Evolutionary conservation across 192 early-diverging fungal genomes (phyloP), one percentile per base, ranked within the genome.

Genomic region (Gryganskiella cystojenkinii): DNA sequence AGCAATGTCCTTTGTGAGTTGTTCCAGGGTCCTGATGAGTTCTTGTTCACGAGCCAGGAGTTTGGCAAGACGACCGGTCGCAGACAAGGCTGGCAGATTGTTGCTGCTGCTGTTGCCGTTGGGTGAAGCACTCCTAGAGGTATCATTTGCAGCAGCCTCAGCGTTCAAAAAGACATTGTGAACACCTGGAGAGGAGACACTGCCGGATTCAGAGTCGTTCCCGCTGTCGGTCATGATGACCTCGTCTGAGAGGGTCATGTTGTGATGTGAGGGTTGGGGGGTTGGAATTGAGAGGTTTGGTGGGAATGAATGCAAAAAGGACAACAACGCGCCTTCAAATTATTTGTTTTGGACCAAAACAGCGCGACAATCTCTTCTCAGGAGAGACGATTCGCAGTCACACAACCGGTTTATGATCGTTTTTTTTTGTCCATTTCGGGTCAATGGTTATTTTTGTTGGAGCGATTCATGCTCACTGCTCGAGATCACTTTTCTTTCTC

Each of bases 211-310:
- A 7, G 74, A 78, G 31, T 78, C 74, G 33, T 78, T 78, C 24
- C 74, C 74, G 51, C 74, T 78, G 50, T 78, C 74, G 49, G 60
- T 64, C 74, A 78, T 78, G 47, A 42, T 42, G 35, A 78, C 66
- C 66, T 78, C 74, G 37, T 78, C 74, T 11, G 61, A 47, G 35
- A 78, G 66, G 14, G 60, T 59, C 74, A 78, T 78, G 61, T 4
- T 24, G 50, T 14, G 33, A 20, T 5, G 17, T 35, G 17, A 22
- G 33, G 37, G 37, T 40, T 40, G 37, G 37, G 13, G 37, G 37
- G 37, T 40, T 13, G n/a, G n/a, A n/a, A 40, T 9, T 40, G 37
- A 40, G 37, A 40, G 5, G n/a, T n/a, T n/a, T n/a, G n/a, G n/a
- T n/a, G n/a, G n/a, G n/a, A n/a, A n/a, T n/a, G n/a, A n/a, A n/a